Evolutionary conservation across 345 rosid species (phyloP).

Genomic region (Ricinus communis): DNA sequence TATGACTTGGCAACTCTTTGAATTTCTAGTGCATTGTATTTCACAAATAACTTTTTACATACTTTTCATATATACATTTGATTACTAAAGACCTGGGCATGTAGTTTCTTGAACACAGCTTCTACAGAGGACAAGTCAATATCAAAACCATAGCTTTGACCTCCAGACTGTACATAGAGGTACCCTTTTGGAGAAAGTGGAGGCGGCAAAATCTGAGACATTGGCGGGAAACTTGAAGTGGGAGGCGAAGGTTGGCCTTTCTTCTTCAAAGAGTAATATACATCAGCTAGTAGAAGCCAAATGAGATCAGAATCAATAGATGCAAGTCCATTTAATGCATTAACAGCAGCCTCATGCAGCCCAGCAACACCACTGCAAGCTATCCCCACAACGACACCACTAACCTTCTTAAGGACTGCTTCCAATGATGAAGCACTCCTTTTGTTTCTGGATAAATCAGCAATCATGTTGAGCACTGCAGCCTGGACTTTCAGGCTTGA

Average conservation of each 20-base stretch:
- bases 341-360: conserved; percentile 61
- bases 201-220: conserved; percentile 50
- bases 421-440: conserved; percentile 69
- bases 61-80: conserved; percentile 30
- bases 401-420: conserved; percentile 72
- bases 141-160: conserved; percentile 74
- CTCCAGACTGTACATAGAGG: conserved; percentile 72
- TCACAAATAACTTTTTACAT: background rate
- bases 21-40: background rate
- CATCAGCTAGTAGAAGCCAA: conserved; percentile 87
- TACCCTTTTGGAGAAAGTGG: conserved; percentile 47
- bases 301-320: conserved; percentile 81
- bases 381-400: conserved; percentile 81
- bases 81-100: conserved; percentile 35
- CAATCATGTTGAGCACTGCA: conserved; percentile 76
- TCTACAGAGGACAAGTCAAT: conserved; percentile 58
- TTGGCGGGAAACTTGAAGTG: conserved; percentile 44
- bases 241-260: conserved; percentile 54
- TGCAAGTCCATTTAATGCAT: conserved; percentile 74
- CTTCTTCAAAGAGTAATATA: conserved; percentile 63
- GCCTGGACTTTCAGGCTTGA: conserved; percentile 78
- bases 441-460: conserved; percentile 56
- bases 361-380: conserved; percentile 73
- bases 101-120: conserved; percentile 53
- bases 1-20: background rate